Base-by-base conservation (phyloP, 495 filamentous ascomycete genomes). In the Eremomyces bilateralis region DNA sequence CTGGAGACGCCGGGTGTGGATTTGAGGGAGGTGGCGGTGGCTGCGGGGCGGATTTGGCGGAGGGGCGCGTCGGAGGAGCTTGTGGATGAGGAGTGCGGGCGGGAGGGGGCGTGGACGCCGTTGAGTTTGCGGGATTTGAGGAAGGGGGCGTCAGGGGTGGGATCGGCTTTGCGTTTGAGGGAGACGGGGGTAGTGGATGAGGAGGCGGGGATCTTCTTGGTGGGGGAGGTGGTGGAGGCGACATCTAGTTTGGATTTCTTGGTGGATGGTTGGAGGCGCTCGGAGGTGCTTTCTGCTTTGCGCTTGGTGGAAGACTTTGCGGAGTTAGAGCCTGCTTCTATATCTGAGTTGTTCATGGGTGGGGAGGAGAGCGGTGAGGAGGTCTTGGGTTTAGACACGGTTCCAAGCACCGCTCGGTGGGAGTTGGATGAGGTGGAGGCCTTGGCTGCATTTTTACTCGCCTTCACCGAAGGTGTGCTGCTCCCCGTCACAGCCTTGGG, bases 141-240 rank as follows among this genome's bases (percentile, higher is more conserved):
- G 24, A 8, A 13, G 13, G 24, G 8, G 24, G 24, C 24, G 24
- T 13, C 24, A 13, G 24, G 24, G 24, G 24, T 8, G 24, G 24
- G 8, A 13, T 28, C 24, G 8, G 24, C 8, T 13, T 8, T 28
- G 13, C 8, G 8, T 8, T 28, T 8, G 24, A 13, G 8, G 24
- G 24, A 8, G 24, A 13, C 24, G 13, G 24, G 8, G 24, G 24
- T 28, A 13, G 24, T 28, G 24, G 24, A 28, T 8, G 24, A 28
- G n/a, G n/a, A n/a, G n/a, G 8, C 24, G 24, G 13, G 24, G 8
- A 35, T 8, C 40, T 54, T 51, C 48, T 48, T 54, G 8, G 8
- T 28, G 24, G 13, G 24, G 8, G 24, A 28, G 24, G 24, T 13
- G 24, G 24, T 8, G 13, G 24, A 13, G 13, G 24, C 24, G 24